phyloP scores from a whole-genome alignment of 2,329 filamentous ascomycete genomes.

The Plenodomus lindquistii region DNA sequence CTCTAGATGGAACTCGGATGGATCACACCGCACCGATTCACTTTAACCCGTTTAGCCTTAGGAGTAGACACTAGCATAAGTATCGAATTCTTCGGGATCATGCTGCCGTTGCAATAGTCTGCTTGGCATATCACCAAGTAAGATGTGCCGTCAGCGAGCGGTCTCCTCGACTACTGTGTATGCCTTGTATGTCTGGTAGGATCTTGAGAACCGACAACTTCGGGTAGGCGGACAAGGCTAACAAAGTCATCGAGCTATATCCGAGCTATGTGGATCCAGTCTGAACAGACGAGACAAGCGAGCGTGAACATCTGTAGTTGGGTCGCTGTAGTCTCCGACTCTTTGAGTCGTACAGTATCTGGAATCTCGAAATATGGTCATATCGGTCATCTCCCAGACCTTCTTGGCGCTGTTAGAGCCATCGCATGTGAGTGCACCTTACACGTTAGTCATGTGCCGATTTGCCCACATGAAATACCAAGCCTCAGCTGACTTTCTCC shows the following conservation, averaged over 20 bases:
- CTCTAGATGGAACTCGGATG: slow-evolving; percentile 41
- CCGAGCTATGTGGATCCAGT: slow-evolving; percentile 3
- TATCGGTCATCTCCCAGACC: slow-evolving; percentile 10
- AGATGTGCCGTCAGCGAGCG: slow-evolving; percentile 40
- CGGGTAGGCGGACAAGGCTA: slow-evolving; percentile 19
- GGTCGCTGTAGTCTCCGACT: slow-evolving; percentile 23
- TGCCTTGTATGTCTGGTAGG: slow-evolving; percentile 32
- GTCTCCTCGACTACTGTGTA: slow-evolving; percentile 38
- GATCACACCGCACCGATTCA: slow-evolving; percentile 31
- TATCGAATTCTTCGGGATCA: slow-evolving; percentile 49
- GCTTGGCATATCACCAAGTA: slow-evolving; percentile 49
- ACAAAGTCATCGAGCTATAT: slow-evolving; percentile 20
- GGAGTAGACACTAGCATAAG: slow-evolving; percentile 44
- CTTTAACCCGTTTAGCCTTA: slow-evolving; percentile 40
- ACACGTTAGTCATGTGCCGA: slow-evolving; percentile 22
- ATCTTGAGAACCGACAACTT: slow-evolving; percentile 23
- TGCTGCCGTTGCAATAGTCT: slow-evolving; percentile 53
- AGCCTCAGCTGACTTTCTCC: slow-evolving; percentile 24
- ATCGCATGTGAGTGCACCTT: slow-evolving; percentile 9
- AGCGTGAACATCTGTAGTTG: slow-evolving; percentile 19
- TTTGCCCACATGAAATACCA: slow-evolving; percentile 15
- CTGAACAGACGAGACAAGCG: slow-evolving; percentile 17
- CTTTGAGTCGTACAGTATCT: slow-evolving; percentile 23
- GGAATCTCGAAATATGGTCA: slow-evolving; percentile 23
- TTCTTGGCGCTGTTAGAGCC: slow-evolving; percentile 16